These are phyloP conservation scores for Hypoxylon rubiginosum DNA, from an alignment of 2,329 filamentous ascomycete species.

Conservation along the genomic window DNA sequence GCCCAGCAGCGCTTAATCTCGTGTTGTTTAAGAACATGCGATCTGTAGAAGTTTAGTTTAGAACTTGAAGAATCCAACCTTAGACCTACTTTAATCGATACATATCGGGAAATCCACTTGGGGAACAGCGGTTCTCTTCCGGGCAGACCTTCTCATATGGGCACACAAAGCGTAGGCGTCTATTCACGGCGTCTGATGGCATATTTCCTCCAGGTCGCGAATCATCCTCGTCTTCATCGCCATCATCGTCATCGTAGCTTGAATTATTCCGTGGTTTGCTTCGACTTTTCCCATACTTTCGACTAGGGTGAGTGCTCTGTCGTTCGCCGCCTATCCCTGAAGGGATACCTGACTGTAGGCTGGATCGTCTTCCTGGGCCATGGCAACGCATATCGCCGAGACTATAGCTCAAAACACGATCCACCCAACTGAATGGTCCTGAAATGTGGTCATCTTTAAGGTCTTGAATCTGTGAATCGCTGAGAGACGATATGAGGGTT, in stretches of 20 bases:
- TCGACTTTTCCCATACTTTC: not conserved
- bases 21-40: not conserved
- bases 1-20: not conserved
- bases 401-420: constrained; percentile 1
- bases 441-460: not conserved
- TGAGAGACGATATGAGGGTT: not conserved
- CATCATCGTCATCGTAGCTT: not conserved
- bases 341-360: not conserved
- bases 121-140: not conserved
- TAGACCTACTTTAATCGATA: not conserved
- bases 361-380: not conserved
- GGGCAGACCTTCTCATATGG: not conserved
- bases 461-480: not conserved
- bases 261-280: not conserved
- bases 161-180: not conserved
- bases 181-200: not conserved
- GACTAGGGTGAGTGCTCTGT: not conserved
- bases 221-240: not conserved
- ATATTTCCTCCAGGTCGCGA: not conserved
- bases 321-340: not conserved
- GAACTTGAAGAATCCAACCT: not conserved
- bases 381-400: not conserved
- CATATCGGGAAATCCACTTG: not conserved
- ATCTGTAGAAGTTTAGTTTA: not conserved
- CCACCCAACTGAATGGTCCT: not conserved